Evolutionary conservation across 768 basidiomycete species (phyloP), one percentile per base, ranked within the genome.

Genomic region (Tricholoma hemisulphureum): DNA sequence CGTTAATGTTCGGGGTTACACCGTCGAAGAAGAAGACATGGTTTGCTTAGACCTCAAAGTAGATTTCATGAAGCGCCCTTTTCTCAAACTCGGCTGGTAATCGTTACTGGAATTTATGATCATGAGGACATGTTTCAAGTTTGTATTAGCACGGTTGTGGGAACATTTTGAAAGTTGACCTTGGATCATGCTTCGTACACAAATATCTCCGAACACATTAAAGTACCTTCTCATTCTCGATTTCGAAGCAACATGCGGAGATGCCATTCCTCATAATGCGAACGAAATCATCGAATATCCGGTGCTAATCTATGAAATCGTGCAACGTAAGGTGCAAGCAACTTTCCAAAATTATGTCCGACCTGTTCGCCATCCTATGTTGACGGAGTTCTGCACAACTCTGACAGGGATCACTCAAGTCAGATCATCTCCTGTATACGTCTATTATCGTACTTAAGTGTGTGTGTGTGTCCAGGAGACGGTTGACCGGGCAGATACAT

Each of bases 11-110:
- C 67, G 73, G 1, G 94, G 85, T 1, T 92, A 81, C 68, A 93
- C 89, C 0, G 80, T 57, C 2, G 81, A 86, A 0, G 91, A 95
- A 0, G 85, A 87, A 0, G 82, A 86, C 53, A 73, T 96, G 80
- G 60, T 93, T 52, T 98, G 96, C 75, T 72, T 96, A 55, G 74
- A 93, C 61, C 77, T 99, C 46, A 78, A 77, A 55, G 85, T 95
- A 45, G 82, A 95, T 75, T 96, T 95, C 66, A 80, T 83, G 80
- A 81, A 69, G 63, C 65, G 58, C 32, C 75, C 68, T 24, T 78
- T 75, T 60, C 71, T 68, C 58, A 69, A 65, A 58, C 61, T 72
- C 43, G 58, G 55, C 29, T 76, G 70, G 70, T 76, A 67, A 61
- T 59, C 16, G 20, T 14, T 52, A 13, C 14, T 20, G 18, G n/a